Evolutionary conservation across 257 asterid species (phyloP).

Genomic region (Solanum lignicaule): DNA sequence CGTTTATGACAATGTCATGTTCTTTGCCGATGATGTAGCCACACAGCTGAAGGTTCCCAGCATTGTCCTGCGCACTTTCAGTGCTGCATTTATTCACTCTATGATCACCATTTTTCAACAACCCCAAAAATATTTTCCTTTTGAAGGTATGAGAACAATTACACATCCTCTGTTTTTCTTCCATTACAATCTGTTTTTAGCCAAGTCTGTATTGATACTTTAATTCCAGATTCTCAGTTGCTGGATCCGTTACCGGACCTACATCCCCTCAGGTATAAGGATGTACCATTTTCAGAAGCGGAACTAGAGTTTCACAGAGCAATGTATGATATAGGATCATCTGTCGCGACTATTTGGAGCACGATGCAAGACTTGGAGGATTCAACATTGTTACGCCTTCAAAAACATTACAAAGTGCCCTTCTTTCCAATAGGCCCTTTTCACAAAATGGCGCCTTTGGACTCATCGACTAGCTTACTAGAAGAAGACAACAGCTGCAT

Average conservation of each 20-base stretch:
- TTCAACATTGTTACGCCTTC: not conserved
- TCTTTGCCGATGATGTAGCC: not conserved
- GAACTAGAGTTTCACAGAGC: constrained; percentile 2
- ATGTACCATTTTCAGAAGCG: constrained; percentile 7
- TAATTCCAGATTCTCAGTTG: constrained; percentile 17
- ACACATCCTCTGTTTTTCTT: not conserved
- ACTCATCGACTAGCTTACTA: constrained; percentile 16
- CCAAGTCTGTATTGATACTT: not conserved
- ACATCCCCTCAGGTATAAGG: constrained; percentile 19
- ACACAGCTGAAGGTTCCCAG: not conserved
- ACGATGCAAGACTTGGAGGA: not conserved
- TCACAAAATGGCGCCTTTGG: constrained; percentile 21
- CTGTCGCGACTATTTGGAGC: constrained; percentile 41
- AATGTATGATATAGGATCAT: constrained; percentile 13
- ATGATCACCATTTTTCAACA: no score
- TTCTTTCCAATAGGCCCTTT: constrained; percentile 55
- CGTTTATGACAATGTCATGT: not conserved
- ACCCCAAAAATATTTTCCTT: not conserved
- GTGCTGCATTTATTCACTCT: not conserved
- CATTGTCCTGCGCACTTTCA: not conserved
- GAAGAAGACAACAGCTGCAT: constrained; percentile 15
- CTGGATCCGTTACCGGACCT: constrained; percentile 15
- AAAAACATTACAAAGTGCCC: not conserved
- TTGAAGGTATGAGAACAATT: not conserved
- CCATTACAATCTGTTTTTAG: not conserved